phyloP scores from a whole-genome alignment of 345 rosid genomes.

The Aegle marmelos region DNA sequence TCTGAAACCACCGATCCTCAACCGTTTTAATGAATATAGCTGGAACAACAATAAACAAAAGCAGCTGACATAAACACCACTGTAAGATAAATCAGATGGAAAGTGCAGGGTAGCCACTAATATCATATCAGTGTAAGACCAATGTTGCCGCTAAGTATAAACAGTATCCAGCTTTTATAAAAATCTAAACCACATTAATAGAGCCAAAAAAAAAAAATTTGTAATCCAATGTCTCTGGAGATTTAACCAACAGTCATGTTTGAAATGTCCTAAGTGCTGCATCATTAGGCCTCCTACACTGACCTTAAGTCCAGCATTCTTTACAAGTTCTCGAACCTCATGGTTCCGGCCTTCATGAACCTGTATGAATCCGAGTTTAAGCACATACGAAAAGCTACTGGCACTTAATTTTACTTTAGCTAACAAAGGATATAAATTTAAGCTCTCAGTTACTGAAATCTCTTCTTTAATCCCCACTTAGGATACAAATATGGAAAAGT shows the following conservation, averaged over 20 bases:
- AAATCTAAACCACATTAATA: background rate
- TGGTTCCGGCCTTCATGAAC: conserved; percentile 98
- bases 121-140: background rate
- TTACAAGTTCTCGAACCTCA: conserved; percentile 92
- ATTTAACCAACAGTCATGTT: conserved; percentile 1
- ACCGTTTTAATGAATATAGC: conserved; percentile 78
- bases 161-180: background rate
- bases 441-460: no score
- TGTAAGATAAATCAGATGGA: background rate
- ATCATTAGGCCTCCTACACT: conserved; percentile 27
- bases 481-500: background rate
- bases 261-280: conserved; percentile 2
- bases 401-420: background rate
- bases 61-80: conserved; percentile 1
- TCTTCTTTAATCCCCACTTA: background rate
- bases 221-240: background rate
- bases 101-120: background rate
- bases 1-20: conserved; percentile 86
- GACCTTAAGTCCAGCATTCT: conserved; percentile 95
- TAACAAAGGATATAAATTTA: background rate
- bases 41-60: conserved; percentile 28
- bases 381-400: background rate
- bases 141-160: background rate
- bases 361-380: conserved; percentile 36
- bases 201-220: background rate